Base-by-base conservation (phyloP, 768 basidiomycete genomes). In the Amanita fuliginea region DNA sequence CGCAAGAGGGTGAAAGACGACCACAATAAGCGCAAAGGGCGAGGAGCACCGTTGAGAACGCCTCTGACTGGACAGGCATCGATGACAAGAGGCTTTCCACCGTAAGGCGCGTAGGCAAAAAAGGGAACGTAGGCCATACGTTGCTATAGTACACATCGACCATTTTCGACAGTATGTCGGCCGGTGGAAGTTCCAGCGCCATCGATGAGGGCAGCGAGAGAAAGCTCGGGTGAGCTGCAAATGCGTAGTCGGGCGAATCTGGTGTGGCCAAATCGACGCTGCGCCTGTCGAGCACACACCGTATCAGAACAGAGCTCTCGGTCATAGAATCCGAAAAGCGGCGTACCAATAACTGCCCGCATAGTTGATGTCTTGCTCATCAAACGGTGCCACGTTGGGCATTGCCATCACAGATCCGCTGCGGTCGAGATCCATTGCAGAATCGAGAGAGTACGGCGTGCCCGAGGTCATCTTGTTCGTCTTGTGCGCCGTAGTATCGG, bases 1-100 rank as follows among this genome's bases (percentile, higher is more conserved):
- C 42, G 9, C 34, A 26, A 6, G 53, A 54, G 3, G 56, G 54
- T 1, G 56, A 57, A 24, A 64, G 52, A 1, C 58, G 55, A 1
- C 59, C 61, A 18, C 57, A 59, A 46, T 64, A 64, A n/a, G 60
- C 60, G 39, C 60, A 64, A 21, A 64, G 49, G 19, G 62, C 59
- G 6, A 64, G 53, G 19, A 64, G 52, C 11, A 64, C 52, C 32
- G 58, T 59, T 1, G 51, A 51, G 26, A 52, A 36, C 3, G 30
- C 14, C 9, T 49, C 56, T 18, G 54, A 53, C 48, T 51, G 55
- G 16, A 34, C 22, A 8, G 57, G 50, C 11, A 53, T 43, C 7
- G 55, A 51, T 18, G 51, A 44, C 21, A 55, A 24, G 14, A 51
- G 40, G 10, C 34, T 45, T 34, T 57, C 57, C 6, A 56, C 16